These are phyloP conservation scores for Heritiera littoralis DNA, from an alignment of 345 rosid genomes.

Conservation along the genomic window DNA sequence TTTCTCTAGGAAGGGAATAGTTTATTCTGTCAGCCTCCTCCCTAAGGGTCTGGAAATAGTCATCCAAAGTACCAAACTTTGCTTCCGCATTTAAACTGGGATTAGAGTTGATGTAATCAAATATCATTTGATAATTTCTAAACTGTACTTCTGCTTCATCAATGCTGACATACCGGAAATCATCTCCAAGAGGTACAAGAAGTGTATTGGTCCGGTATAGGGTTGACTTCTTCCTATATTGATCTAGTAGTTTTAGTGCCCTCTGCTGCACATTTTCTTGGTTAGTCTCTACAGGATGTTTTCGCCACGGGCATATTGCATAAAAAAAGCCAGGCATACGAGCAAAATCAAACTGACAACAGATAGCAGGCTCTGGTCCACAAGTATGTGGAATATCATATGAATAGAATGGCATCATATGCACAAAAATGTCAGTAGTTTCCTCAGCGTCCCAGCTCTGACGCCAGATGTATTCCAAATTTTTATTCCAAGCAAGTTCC, in stretches of 20 bases:
- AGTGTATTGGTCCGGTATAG: constrained; percentile 86
- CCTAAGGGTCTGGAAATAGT: constrained; percentile 74
- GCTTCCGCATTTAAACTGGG: constrained; percentile 87
- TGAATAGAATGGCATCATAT: constrained; percentile 99
- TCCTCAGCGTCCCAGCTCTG: constrained; percentile 96
- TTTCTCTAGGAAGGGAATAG: constrained; percentile 78
- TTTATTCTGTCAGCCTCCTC: constrained; percentile 87
- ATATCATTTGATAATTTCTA: constrained; percentile 81
- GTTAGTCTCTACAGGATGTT: constrained; percentile 74
- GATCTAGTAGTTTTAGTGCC: constrained; percentile 79
- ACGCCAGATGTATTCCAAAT: constrained; percentile 94
- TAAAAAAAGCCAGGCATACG: constrained; percentile 57
- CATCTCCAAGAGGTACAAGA: constrained; percentile 97
- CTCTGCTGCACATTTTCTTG: constrained; percentile 86
- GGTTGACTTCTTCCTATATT: constrained; percentile 90
- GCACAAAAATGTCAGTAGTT: constrained; percentile 91
- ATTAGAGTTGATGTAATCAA: constrained; percentile 87
- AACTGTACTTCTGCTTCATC: constrained; percentile 97
- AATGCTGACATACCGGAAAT: constrained; percentile 75
- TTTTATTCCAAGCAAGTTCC: constrained; percentile 85
- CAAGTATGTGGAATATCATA: constrained; percentile 98
- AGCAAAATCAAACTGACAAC: constrained; percentile 98
- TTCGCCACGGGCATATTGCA: constrained; percentile 84
- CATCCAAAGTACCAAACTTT: constrained; percentile 88
- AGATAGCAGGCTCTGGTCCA: constrained; percentile 98